These are phyloP conservation scores for Populus ilicifolia DNA, from an alignment of 345 rosid genomes.

Conservation along the genomic window DNA sequence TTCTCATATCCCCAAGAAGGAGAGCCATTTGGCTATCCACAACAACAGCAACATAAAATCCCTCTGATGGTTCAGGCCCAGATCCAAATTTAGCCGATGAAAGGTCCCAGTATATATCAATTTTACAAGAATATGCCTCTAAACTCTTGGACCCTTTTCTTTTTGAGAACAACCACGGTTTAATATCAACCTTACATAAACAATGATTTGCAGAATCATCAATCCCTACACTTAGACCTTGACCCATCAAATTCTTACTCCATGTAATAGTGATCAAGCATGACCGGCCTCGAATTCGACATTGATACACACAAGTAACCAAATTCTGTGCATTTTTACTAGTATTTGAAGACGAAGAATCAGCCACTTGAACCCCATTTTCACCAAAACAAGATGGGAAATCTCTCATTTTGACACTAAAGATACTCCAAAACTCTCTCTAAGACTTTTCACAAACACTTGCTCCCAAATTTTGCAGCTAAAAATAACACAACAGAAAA, in stretches of 20 bases:
- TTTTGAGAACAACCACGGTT: slow-evolving; percentile 91
- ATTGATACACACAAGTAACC: slow-evolving; percentile 69
- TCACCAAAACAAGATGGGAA: slow-evolving; percentile 96
- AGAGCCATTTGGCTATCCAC: slow-evolving; percentile 69
- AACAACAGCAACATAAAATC: slow-evolving; percentile 73
- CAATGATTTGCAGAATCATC: slow-evolving; percentile 71
- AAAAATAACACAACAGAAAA: slow-evolving; percentile 18
- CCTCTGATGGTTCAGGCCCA: slow-evolving; percentile 82
- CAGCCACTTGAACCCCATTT: slow-evolving; percentile 82
- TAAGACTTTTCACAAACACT: slow-evolving; percentile 33
- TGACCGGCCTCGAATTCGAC: slow-evolving; percentile 56
- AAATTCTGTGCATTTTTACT: slow-evolving; percentile 66
- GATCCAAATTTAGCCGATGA: slow-evolving; percentile 77
- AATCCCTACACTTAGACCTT: slow-evolving; percentile 63
- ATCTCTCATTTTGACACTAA: slow-evolving; percentile 61
- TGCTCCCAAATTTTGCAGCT: slow-evolving; percentile 29
- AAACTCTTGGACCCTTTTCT: slow-evolving; percentile 82
- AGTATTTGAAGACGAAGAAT: slow-evolving; percentile 63
- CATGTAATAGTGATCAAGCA: slow-evolving; percentile 75
- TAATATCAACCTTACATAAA: slow-evolving; percentile 87
- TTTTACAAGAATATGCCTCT: slow-evolving; percentile 63
- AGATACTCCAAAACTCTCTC: slow-evolving; percentile 17
- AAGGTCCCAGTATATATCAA: slow-evolving; percentile 84
- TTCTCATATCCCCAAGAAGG: slow-evolving; percentile 86
- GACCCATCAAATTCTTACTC: slow-evolving; percentile 95